Conservation (phyloP, 1,284 basidiomycete species). For the Farysia itapuensis region DNA sequence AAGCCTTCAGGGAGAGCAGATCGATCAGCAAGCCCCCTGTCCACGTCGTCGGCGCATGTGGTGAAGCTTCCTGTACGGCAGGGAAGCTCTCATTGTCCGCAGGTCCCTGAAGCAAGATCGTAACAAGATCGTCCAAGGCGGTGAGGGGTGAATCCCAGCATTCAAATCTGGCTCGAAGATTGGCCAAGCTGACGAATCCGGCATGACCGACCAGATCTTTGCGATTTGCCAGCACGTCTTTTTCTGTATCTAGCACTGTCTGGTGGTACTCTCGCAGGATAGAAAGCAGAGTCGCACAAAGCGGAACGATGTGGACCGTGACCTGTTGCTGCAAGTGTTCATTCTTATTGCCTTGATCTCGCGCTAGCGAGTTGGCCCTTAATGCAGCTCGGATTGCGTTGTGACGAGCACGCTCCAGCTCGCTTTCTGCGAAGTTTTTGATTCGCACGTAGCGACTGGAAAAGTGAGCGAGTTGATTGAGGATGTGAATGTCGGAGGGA, state of each 20-base stretch:
- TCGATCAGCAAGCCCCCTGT: constrained; percentile 43
- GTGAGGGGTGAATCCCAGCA: constrained; percentile 32
- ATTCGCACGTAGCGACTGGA: constrained; percentile 27
- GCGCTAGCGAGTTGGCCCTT: constrained; percentile 18
- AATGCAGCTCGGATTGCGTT: constrained; percentile 28
- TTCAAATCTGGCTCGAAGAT: constrained; percentile 31
- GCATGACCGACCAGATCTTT: constrained; percentile 17
- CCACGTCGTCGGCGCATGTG: constrained; percentile 18
- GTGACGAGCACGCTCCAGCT: constrained; percentile 28
- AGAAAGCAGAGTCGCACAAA: constrained; percentile 32
- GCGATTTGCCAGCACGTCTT: constrained; percentile 20
- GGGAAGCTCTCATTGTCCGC: constrained; percentile 7
- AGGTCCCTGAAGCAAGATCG: constrained; percentile 15
- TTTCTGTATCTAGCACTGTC: constrained; percentile 28
- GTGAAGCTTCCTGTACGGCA: constrained; percentile 3
- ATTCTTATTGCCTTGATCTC: constrained; percentile 1
- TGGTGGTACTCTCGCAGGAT: constrained; percentile 30
- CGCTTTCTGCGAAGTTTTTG: constrained; percentile 22
- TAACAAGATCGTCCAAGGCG: constrained; percentile 31
- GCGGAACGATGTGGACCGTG: constrained; percentile 36
- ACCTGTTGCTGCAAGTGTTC: constrained; percentile 16
- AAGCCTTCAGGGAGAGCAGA: constrained; percentile 24
- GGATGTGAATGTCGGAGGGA: constrained; percentile 29
- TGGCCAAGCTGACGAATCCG: constrained; percentile 37
- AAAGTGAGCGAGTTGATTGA: constrained; percentile 31